phyloP scores from a whole-genome alignment of 2,329 filamentous ascomycete genomes.

The Alternaria rosae region DNA sequence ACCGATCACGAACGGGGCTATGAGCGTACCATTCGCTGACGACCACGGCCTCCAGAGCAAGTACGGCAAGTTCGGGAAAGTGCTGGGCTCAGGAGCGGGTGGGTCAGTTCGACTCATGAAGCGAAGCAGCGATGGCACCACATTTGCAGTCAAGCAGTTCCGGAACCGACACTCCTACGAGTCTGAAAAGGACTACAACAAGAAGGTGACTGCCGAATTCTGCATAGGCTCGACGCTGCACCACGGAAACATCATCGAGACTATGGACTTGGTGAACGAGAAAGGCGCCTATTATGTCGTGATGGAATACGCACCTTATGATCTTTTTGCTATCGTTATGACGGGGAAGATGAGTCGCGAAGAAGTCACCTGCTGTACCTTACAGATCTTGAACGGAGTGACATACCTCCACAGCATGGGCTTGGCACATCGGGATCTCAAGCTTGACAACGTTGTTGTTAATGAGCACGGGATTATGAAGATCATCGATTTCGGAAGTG shows the following conservation, averaged over 20 bases:
- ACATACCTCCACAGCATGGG: conserved; percentile 96
- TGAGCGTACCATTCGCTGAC: conserved; percentile 82
- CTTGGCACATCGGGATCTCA: conserved; percentile 91
- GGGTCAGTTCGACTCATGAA: conserved; percentile 95
- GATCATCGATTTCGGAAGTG: conserved; percentile 98
- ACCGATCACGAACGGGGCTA: conserved; percentile 40
- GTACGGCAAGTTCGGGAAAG: conserved; percentile 94
- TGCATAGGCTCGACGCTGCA: conserved; percentile 97
- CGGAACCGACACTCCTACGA: conserved; percentile 90
- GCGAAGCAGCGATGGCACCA: conserved; percentile 86
- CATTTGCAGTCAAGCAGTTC: conserved; percentile 98
- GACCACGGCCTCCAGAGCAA: conserved; percentile 90
- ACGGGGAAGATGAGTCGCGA: conserved; percentile 95
- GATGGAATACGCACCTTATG: conserved; percentile 97
- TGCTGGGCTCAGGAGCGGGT: conserved; percentile 91
- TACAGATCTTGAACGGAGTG: conserved; percentile 94
- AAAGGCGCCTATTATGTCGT: conserved; percentile 96
- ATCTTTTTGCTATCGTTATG: conserved; percentile 98
- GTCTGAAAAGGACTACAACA: conserved; percentile 92
- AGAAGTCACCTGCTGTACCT: conserved; percentile 87
- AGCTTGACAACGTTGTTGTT: conserved; percentile 97
- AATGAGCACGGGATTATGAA: conserved; percentile 98
- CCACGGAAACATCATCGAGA: conserved; percentile 98
- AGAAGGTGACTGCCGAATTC: conserved; percentile 98
- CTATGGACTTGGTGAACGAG: conserved; percentile 93